Evolutionary conservation across 2,329 filamentous ascomycete species (phyloP).

Genomic region (Paecilomyces sp.): DNA sequence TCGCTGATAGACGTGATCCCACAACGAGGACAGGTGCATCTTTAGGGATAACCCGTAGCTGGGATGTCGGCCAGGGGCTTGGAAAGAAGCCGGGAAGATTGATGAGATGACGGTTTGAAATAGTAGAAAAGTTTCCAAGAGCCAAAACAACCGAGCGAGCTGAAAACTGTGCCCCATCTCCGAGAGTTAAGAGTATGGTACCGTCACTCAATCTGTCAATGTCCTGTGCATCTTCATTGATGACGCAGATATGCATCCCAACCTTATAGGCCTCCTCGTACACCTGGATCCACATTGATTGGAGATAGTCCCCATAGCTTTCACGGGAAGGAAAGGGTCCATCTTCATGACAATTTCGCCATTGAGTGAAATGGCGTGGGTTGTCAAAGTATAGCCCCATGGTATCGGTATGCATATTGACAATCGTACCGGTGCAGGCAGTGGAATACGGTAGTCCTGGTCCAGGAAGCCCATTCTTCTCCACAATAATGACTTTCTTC

Average conservation of each 20-base stretch:
- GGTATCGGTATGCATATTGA: slow-evolving; percentile 6
- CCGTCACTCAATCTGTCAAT: slow-evolving; percentile 4
- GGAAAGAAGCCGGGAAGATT: slow-evolving; percentile 4
- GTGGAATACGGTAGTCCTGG: slow-evolving; percentile 5
- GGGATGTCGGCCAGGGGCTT: slow-evolving; percentile 7
- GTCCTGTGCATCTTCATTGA: slow-evolving; percentile 3
- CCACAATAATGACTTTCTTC: not conserved
- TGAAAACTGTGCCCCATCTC: not conserved
- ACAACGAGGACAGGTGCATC: slow-evolving; percentile 5
- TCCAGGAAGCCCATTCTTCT: not conserved
- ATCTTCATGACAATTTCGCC: slow-evolving; percentile 1
- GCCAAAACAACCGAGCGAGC: not conserved
- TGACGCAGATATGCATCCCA: not conserved
- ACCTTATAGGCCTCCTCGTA: not conserved
- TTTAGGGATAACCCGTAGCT: slow-evolving; percentile 1
- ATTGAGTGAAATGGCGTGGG: slow-evolving; percentile 4
- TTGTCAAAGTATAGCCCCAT: slow-evolving; percentile 6
- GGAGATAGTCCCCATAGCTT: slow-evolving; percentile 6
- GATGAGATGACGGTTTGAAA: slow-evolving; percentile 2
- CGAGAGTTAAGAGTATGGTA: slow-evolving; percentile 1
- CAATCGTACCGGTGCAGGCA: slow-evolving; percentile 3
- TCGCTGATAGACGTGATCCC: slow-evolving; percentile 6
- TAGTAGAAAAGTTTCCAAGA: not conserved
- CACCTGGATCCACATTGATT: slow-evolving; percentile 2
- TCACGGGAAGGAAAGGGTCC: slow-evolving; percentile 4